Evolutionary conservation across 73 alveolate genomes (phyloP).

Genomic region (Paramecium pentaurelia): DNA sequence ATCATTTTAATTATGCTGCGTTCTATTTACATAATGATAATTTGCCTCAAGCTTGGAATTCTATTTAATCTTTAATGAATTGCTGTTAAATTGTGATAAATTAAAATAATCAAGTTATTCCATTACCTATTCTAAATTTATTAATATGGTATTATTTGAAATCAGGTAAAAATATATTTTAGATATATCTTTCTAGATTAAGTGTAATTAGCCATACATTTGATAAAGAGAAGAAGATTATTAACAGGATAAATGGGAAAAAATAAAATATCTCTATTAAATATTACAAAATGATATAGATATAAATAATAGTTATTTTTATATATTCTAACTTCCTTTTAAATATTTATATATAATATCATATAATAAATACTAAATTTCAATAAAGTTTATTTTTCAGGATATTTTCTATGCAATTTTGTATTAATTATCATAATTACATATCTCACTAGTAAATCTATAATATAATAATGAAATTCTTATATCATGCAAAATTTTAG

Average conservation of each 20-base stretch:
- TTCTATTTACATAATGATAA: not conserved
- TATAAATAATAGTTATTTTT: not conserved
- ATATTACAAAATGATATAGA: constrained; percentile 29
- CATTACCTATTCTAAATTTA: constrained; percentile 10
- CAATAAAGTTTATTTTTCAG: too few relatives aligned
- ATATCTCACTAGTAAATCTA: too few relatives aligned
- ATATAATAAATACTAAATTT: too few relatives aligned
- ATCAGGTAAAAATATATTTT: not conserved
- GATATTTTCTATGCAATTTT: too few relatives aligned
- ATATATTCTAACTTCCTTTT: not conserved
- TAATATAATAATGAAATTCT: too few relatives aligned
- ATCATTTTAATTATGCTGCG: not conserved
- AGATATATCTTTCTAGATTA: not conserved
- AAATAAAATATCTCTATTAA: constrained; percentile 32
- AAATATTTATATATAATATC: too few relatives aligned
- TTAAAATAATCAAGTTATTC: not conserved
- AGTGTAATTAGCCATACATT: not conserved
- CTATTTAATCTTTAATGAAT: not conserved
- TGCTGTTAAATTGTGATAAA: not conserved
- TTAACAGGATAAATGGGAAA: constrained; percentile 40
- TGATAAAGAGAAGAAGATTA: constrained; percentile 28
- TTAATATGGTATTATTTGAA: constrained; percentile 34
- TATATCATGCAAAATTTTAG: too few relatives aligned
- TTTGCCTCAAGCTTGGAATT: not conserved
- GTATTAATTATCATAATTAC: too few relatives aligned